A percentile compares a stretch with the other conserved stretches of the same genome.
Evolutionary conservation across 163 green algal species (phyloP).

Genomic region (Volvox carteri): DNA sequence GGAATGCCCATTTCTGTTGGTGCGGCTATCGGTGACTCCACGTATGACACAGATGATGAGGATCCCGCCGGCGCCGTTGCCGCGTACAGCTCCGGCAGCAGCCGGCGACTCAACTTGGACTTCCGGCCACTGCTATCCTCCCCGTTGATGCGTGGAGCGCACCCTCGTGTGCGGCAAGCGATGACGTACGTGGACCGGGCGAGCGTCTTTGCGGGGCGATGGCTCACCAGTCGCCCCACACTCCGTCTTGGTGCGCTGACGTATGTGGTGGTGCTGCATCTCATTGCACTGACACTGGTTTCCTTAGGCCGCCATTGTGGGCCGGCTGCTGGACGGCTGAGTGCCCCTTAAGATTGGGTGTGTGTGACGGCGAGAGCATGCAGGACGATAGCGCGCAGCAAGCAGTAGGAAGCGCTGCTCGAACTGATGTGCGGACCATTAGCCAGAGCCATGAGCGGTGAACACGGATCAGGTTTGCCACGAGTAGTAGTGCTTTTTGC

Average conservation of each 20-base stretch:
- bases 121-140: conserved; percentile 49
- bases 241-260: conserved; percentile 49
- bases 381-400: background rate
- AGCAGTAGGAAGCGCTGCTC: no score
- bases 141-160: conserved; percentile 37
- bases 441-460: no score
- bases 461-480: no score
- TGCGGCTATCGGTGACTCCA: background rate
- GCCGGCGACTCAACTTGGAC: conserved; percentile 37
- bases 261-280: conserved; percentile 47
- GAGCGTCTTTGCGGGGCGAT: conserved; percentile 19
- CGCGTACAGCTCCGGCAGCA: conserved; percentile 32
- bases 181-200: conserved; percentile 32
- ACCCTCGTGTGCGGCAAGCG: conserved; percentile 46
- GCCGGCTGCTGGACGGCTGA: background rate
- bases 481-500: no score
- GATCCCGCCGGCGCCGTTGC: conserved; percentile 17
- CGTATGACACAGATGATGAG: conserved; percentile 25
- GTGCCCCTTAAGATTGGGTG: background rate
- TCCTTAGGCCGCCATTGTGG: conserved; percentile 17
- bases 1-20: conserved; percentile 29
- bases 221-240: conserved; percentile 43
- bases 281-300: conserved; percentile 21
- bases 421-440: no score
- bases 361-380: background rate